Evolutionary conservation across 768 basidiomycete species (phyloP), one percentile per base, ranked within the genome.

Genomic region (Suillus plorans): DNA sequence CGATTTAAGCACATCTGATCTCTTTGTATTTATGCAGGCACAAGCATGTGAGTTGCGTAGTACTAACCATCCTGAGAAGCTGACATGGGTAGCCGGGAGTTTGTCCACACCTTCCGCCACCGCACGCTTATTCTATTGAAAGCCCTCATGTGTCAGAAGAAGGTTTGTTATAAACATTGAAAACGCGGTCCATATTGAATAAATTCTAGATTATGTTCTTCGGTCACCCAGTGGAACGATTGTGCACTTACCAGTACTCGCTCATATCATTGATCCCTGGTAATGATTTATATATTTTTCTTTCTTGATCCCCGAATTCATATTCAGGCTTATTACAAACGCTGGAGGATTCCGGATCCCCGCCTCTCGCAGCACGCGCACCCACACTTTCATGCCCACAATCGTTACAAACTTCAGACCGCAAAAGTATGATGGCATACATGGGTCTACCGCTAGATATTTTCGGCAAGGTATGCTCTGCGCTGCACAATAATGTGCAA

Each of bases 221-320:
- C 71, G 96, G 96, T 7, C 94, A 97, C 72, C 97, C 97, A 0
- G 97, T 99, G 2, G 97, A 99, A 77, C 88, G 89, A 55, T 79
- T 99, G 22, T 98, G 97, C 79, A 98, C 95, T 31, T 98, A 94
- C 73, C 97, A 99, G 75, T 99, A 99, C 75, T 97, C 95, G 0
- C 82, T 99, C n/a, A 86, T 97, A 56, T 95, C 97, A 0, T 82
- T 99, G 9, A 84, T 99, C 66, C 97, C 97, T 12, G 92, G 94
- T 93, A 60, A 56, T 84, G 71, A 12, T 55, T 20, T 44, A 53
- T 31, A 64, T 69, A n/a, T 61, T 12, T 31, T 53, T 5, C 9
- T 36, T 31, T 49, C 10, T 13, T 20, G 25, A 9, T n/a, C 52
- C 18, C 63, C 52, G 14, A 62, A 56, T n/a, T 63, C 55, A 41